These are phyloP conservation scores for Penicillium crystallinum DNA, from an alignment of 495 filamentous ascomycete species.

Conservation along the genomic window DNA sequence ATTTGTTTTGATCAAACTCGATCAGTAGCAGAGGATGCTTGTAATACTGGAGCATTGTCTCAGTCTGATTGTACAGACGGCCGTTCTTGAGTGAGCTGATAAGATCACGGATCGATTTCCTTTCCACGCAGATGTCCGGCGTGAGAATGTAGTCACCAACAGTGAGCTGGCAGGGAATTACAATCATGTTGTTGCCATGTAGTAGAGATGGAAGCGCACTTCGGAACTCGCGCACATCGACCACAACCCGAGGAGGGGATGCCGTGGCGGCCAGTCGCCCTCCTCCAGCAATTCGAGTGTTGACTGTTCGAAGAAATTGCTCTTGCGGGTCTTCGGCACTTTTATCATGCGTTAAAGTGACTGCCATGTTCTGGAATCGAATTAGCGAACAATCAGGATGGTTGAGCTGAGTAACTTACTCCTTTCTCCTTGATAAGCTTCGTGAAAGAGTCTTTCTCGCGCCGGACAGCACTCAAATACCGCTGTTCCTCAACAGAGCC, in stretches of 20 bases:
- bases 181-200: constrained; percentile 76
- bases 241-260: constrained; percentile 85
- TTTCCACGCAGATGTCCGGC: constrained; percentile 86
- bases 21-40: constrained; percentile 86
- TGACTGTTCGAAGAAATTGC: constrained; percentile 88
- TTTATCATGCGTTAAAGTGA: constrained; percentile 73
- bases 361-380: constrained; percentile 61
- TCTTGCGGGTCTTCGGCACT: constrained; percentile 82
- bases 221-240: constrained; percentile 94
- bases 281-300: constrained; percentile 93
- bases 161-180: constrained; percentile 91
- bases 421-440: constrained; percentile 89
- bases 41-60: constrained; percentile 93
- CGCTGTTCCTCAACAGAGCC: constrained; percentile 95
- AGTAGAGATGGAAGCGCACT: constrained; percentile 87
- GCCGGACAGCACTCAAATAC: constrained; percentile 79
- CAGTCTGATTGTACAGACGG: constrained; percentile 84
- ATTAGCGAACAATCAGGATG: background rate
- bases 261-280: constrained; percentile 83
- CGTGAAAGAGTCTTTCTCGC: constrained; percentile 94
- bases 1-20: constrained; percentile 96
- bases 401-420: constrained; percentile 26
- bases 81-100: constrained; percentile 89
- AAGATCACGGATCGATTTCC: constrained; percentile 86
- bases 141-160: constrained; percentile 95